Evolutionary conservation across 2,329 filamentous ascomycete genomes (phyloP), one percentile per base, ranked within the genome.

Genomic region (Monosporascus sp.): DNA sequence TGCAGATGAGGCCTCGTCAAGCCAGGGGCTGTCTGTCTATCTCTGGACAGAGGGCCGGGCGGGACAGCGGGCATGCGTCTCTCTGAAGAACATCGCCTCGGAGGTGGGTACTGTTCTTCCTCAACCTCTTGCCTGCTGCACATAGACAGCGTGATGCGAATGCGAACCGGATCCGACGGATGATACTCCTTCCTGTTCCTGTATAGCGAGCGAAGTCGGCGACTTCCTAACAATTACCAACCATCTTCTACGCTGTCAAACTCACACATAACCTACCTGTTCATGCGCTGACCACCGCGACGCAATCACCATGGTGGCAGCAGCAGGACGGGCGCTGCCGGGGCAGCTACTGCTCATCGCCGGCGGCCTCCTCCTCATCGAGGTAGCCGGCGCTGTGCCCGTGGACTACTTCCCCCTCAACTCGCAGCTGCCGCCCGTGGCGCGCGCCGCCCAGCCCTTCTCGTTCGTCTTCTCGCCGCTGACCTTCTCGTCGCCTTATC

Each of bases 351-450:
- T n/a, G 38, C 49, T 51, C 14, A 31, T 31, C 17, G 68, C 72
- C 71, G 61, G 57, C 56, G 50, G n/a, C 46, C 64, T 62, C 55
- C 56, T 73, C 52, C 39, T 66, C 41, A 48, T 52, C 7, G 59
- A 57, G 27, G 59, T 71, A 36, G 67, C 66, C n/a, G 58, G 54
- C 38, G 68, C 72, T 50, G 64, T 69, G 18, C 80, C 80, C 11
- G 63, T 68, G 24, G 65, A 77, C 48, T 72, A 76, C 47, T 93
- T 92, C 61, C 90, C 90, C 1, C 78, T 96, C 69, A 95, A 94
- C 70, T 85, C 89, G 2, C 91, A 96, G 69, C 79, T 95, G 1
- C 90, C 90, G 35, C 86, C 87, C 3, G 86, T 92, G 50, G 90
- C 89, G 20, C 81, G 88, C 59, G 76, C 88, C 54, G 81, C 79